A percentile compares a stretch with the other conserved stretches of the same genome.
Conservation (phyloP, 768 basidiomycete genomes). For the Kondoa subrosea region DNA sequence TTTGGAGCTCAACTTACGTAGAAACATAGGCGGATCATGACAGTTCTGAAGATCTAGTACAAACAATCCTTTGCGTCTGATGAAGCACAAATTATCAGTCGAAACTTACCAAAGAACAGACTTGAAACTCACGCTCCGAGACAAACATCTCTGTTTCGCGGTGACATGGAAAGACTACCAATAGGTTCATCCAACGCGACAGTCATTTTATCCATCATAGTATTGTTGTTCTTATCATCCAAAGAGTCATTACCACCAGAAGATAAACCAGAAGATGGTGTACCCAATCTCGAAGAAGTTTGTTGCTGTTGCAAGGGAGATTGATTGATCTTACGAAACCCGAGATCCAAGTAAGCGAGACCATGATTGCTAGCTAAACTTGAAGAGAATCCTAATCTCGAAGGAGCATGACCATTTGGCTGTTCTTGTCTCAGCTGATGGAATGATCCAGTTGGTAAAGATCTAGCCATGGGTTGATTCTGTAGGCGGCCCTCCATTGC, state of each 20-base stretch:
- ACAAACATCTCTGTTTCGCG: conserved; percentile 69
- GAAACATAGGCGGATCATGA: conserved; percentile 69
- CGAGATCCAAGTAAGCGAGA: neutral
- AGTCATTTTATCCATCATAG: conserved; percentile 12
- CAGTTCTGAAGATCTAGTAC: conserved; percentile 86
- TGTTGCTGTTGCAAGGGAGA: too few species aligned
- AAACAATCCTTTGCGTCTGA: conserved; percentile 61
- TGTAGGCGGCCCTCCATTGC: too few species aligned
- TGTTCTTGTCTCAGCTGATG: too few species aligned
- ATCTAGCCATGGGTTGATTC: neutral
- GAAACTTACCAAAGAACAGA: too few species aligned
- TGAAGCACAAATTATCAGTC: too few species aligned
- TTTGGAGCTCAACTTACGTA: conserved; percentile 93
- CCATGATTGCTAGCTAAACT: neutral
- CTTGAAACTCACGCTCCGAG: conserved; percentile 69
- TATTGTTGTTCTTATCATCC: too few species aligned
- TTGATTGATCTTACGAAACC: neutral
- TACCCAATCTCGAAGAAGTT: too few species aligned
- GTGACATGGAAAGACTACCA: conserved; percentile 32
- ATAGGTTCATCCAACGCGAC: conserved; percentile 32
- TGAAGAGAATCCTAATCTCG: neutral
- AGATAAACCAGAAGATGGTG: too few species aligned
- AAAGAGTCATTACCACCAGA: too few species aligned
- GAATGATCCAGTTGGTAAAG: neutral
- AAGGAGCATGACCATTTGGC: too few species aligned